Evolutionary conservation across 2,329 filamentous ascomycete species (phyloP).

Genomic region (Colletotrichum lini): DNA sequence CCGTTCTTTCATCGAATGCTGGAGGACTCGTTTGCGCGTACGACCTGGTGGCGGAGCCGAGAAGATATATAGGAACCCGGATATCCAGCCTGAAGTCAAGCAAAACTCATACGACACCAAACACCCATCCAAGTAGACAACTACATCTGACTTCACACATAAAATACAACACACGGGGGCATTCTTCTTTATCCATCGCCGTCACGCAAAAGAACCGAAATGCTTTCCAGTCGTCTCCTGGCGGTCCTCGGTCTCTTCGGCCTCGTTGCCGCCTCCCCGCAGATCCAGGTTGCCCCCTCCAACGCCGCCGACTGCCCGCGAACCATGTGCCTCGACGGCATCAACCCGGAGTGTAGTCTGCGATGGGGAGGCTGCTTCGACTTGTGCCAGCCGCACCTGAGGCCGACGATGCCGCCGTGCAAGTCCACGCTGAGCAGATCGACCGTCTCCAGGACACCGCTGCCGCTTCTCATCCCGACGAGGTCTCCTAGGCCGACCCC

Average conservation of each 20-base stretch:
- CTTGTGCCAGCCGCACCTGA: constrained; percentile 44
- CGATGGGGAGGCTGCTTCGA: constrained; percentile 51
- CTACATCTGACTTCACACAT: not conserved
- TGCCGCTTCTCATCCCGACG: not conserved
- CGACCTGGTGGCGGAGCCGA: not conserved
- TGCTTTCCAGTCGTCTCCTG: constrained; percentile 30
- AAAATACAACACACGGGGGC: not conserved
- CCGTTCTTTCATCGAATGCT: constrained; percentile 5
- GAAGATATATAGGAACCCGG: constrained; percentile 29
- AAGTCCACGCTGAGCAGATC: constrained; percentile 17
- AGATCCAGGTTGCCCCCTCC: constrained; percentile 6
- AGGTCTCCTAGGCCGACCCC: not conserved
- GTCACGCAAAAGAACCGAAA: constrained; percentile 1
- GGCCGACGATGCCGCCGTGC: constrained; percentile 39
- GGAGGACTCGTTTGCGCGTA: constrained; percentile 1
- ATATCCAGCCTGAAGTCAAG: not conserved
- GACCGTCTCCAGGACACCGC: not conserved
- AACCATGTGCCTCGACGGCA: constrained; percentile 48
- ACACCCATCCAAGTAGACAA: not conserved
- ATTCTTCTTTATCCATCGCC: no score
- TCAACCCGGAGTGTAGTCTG: constrained; percentile 47
- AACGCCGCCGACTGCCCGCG: constrained; percentile 25
- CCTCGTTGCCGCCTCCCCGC: constrained; percentile 31
- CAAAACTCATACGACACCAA: not conserved
- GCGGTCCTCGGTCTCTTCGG: constrained; percentile 23